Conservation (phyloP, 345 rosid species). For the Salix purpurea region DNA sequence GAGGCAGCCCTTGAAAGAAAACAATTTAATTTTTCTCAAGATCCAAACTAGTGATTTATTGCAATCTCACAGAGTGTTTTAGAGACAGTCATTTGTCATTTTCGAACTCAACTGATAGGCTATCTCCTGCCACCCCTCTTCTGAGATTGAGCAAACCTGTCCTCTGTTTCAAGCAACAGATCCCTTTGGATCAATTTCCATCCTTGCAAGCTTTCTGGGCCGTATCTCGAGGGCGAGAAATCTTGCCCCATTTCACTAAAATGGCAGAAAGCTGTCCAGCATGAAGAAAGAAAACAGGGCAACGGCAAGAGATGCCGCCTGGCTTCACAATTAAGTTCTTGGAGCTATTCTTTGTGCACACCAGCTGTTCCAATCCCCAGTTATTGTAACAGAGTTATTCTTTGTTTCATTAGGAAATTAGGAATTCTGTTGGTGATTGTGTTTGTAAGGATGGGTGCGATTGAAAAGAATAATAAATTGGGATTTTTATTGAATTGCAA, state of each 20-base stretch:
- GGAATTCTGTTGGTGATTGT: too few relatives aligned
- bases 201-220: constrained; percentile 58
- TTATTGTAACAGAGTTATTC: too few relatives aligned
- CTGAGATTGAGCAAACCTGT: constrained; percentile 49
- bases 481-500: too few relatives aligned
- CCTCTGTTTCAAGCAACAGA: constrained; percentile 62
- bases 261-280: neutral
- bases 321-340: neutral
- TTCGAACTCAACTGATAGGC: too few relatives aligned
- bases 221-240: too few relatives aligned
- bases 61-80: too few relatives aligned
- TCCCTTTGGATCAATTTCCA: constrained; percentile 56
- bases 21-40: neutral
- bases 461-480: too few relatives aligned
- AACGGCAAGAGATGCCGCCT: neutral
- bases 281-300: neutral
- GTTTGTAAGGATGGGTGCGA: too few relatives aligned
- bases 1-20: neutral
- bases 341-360: neutral
- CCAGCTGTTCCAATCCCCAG: too few relatives aligned
- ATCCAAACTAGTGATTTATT: neutral
- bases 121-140: constrained; percentile 65
- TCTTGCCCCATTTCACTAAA: neutral
- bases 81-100: neutral
- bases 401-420: too few relatives aligned